Evolutionary conservation across 108 stramenopile genomes (phyloP).

Genomic region (Thalassiosira profunda): DNA sequence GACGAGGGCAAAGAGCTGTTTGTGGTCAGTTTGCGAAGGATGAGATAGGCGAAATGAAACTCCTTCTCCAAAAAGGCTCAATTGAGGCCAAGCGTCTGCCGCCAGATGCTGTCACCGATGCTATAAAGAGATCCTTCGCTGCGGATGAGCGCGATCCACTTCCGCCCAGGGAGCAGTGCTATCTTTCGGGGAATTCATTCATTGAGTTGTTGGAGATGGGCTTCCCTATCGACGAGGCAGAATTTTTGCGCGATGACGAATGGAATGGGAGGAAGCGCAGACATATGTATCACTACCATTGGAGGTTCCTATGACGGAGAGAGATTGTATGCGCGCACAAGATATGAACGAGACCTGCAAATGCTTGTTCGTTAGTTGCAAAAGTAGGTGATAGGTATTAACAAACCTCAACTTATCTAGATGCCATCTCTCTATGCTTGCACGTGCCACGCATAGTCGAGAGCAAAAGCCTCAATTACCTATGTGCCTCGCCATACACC

Average conservation of each 20-base stretch:
- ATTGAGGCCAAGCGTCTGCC: neutral
- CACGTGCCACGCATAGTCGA: no score
- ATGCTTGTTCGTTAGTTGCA: no score
- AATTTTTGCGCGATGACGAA: slow-evolving; percentile 11
- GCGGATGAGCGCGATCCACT: slow-evolving; percentile 20
- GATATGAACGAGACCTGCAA: no score
- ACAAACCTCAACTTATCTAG: no score
- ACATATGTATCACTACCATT: neutral
- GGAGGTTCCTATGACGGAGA: slow-evolving; percentile 23
- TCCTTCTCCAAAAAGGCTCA: neutral
- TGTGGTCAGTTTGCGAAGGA: slow-evolving; percentile 5
- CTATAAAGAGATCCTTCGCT: slow-evolving; percentile 19
- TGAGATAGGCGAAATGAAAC: neutral
- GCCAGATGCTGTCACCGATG: neutral
- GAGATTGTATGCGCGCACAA: no score
- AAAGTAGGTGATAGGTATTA: no score
- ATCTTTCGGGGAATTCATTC: slow-evolving; percentile 22
- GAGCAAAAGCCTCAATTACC: no score
- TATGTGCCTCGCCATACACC: slow-evolving; percentile 14
- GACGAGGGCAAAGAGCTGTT: slow-evolving; percentile 4
- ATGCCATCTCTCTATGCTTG: no score
- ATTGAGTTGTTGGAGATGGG: slow-evolving; percentile 2
- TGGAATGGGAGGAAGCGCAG: neutral
- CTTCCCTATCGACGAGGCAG: slow-evolving; percentile 4
- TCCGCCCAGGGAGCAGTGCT: slow-evolving; percentile 15